These are phyloP conservation scores for Solanum etuberosum DNA, from an alignment of 257 asterid species.

Conservation along the genomic window DNA sequence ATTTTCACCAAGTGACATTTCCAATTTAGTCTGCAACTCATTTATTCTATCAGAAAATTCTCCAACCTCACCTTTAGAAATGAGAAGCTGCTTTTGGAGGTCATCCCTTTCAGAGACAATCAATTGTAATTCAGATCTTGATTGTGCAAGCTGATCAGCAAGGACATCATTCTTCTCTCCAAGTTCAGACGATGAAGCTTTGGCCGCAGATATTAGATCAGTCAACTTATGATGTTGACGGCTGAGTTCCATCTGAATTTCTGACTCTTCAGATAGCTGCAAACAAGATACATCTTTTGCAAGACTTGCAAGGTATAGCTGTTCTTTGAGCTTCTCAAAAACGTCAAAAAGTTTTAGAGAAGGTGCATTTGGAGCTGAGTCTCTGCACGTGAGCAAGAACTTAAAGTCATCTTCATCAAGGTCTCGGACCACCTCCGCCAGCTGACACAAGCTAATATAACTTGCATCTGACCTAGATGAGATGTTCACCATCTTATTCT, in stretches of 20 bases:
- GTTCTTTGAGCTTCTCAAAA: conserved; percentile 66
- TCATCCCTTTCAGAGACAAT: conserved; percentile 38
- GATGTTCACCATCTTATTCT: conserved; percentile 35
- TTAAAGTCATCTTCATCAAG: conserved; percentile 58
- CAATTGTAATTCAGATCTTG: conserved; percentile 42
- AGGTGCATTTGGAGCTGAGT: conserved; percentile 12
- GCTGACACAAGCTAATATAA: conserved; percentile 57
- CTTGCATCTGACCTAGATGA: conserved; percentile 50
- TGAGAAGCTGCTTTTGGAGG: conserved; percentile 44
- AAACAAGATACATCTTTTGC: conserved; percentile 50
- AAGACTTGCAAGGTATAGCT: conserved; percentile 55
- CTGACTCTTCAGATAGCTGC: conserved; percentile 48
- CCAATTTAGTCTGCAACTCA: conserved; percentile 56
- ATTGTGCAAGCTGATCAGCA: conserved; percentile 40
- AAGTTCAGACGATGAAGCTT: conserved; percentile 39
- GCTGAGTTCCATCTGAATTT: conserved; percentile 13
- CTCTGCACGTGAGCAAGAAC: conserved; percentile 51
- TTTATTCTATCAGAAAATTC: conserved; percentile 37
- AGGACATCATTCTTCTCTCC: conserved; percentile 41
- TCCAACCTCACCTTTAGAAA: conserved; percentile 50
- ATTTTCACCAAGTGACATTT: conserved; percentile 43
- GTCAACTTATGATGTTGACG: conserved; percentile 28
- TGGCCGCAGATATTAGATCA: conserved; percentile 33
- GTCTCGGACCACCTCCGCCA: conserved; percentile 48
- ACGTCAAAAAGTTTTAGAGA: conserved; percentile 20